phyloP scores from a whole-genome alignment of 2,329 filamentous ascomycete genomes.

The Botrytis paeoniae region DNA sequence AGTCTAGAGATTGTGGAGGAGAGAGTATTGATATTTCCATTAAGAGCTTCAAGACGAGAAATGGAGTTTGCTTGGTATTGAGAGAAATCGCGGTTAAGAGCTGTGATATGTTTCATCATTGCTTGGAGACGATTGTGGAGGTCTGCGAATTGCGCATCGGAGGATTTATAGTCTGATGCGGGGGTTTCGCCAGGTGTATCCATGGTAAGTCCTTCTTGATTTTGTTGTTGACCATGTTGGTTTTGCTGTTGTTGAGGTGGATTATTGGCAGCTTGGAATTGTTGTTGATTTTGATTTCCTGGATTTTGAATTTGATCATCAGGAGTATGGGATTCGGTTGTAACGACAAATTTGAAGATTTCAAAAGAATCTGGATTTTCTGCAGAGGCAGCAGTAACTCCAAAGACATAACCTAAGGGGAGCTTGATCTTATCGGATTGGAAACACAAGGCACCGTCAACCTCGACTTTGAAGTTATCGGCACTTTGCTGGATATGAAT shows the following conservation, averaged over 20 bases:
- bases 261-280: constrained; percentile 13
- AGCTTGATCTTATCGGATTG: constrained; percentile 75
- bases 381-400: constrained; percentile 81
- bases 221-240: constrained; percentile 24
- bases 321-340: constrained; percentile 48
- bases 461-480: constrained; percentile 67
- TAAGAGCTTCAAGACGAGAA: constrained; percentile 24
- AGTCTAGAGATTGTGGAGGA: constrained; percentile 18
- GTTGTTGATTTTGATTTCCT: constrained; percentile 27
- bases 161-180: constrained; percentile 42
- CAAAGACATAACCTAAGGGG: constrained; percentile 78
- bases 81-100: constrained; percentile 57
- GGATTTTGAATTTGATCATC: constrained; percentile 30
- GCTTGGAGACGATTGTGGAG: constrained; percentile 79
- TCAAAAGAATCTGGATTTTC: constrained; percentile 95
- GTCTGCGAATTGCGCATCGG: constrained; percentile 70
- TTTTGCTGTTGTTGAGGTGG: constrained; percentile 39
- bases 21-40: constrained; percentile 19
- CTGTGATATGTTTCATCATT: constrained; percentile 65
- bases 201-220: not conserved
- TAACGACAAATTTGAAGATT: constrained; percentile 79
- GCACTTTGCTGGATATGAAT: constrained; percentile 69
- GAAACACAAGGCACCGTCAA: constrained; percentile 83
- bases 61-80: constrained; percentile 52
- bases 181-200: constrained; percentile 44